Evolutionary conservation across 345 rosid species (phyloP).

Genomic region (Psidium guajava): DNA sequence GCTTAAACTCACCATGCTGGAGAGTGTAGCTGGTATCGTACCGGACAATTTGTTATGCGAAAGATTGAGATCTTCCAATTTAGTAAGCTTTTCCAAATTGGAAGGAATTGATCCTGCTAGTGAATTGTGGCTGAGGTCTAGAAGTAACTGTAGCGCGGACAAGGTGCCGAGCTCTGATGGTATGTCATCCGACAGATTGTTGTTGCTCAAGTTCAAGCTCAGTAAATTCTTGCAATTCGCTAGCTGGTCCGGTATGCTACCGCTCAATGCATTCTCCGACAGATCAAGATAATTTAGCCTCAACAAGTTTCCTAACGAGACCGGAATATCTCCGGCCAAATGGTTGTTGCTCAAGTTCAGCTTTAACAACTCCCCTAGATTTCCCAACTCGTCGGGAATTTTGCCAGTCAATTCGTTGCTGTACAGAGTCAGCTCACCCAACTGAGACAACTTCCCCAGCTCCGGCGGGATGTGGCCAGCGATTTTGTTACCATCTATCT

Average conservation of each 20-base stretch:
- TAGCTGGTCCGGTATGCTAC: slow-evolving; percentile 24
- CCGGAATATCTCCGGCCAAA: slow-evolving; percentile 32
- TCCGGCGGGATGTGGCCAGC: slow-evolving; percentile 39
- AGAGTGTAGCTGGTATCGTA: slow-evolving; percentile 27
- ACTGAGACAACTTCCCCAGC: slow-evolving; percentile 30
- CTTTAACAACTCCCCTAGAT: slow-evolving; percentile 18
- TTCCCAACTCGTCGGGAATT: slow-evolving; percentile 42
- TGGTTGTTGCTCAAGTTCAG: slow-evolving; percentile 44
- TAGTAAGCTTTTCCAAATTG: slow-evolving; percentile 24
- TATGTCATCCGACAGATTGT: slow-evolving; percentile 35
- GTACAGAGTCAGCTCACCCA: slow-evolving; percentile 24
- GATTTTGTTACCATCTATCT: slow-evolving; percentile 36
- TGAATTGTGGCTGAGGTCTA: slow-evolving; percentile 59
- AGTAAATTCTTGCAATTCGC: slow-evolving; percentile 20
- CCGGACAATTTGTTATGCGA: slow-evolving; percentile 47
- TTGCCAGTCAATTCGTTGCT: slow-evolving; percentile 35
- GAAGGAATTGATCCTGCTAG: slow-evolving; percentile 40
- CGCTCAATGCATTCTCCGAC: slow-evolving; percentile 26
- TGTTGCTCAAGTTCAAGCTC: slow-evolving; percentile 45
- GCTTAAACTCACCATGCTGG: slow-evolving; percentile 30
- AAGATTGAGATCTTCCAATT: slow-evolving; percentile 38
- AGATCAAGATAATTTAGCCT: slow-evolving; percentile 30
- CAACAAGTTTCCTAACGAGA: slow-evolving; percentile 15
- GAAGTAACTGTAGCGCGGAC: slow-evolving; percentile 19
- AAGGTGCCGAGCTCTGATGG: slow-evolving; percentile 36